phyloP scores from a whole-genome alignment of 371 early-diverging fungal genomes.

The Mortierella sp. region DNA sequence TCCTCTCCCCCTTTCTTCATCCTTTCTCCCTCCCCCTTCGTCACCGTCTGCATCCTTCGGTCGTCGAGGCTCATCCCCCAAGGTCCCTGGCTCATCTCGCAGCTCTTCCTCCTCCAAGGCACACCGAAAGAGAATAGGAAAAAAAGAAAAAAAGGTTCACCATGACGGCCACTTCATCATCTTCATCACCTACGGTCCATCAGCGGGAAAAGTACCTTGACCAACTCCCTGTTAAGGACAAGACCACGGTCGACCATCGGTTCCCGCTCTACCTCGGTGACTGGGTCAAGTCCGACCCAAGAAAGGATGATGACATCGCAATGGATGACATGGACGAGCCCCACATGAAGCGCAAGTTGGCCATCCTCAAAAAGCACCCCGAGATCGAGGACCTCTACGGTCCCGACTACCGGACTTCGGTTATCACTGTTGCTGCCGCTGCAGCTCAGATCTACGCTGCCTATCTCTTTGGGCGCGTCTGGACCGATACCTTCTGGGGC shows the following conservation, averaged over 20 bases:
- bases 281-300: constrained; percentile 87
- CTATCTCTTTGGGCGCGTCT: constrained; percentile 77
- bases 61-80: background rate
- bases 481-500: constrained; percentile 67
- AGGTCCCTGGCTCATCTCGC: too few relatives aligned
- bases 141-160: constrained; percentile 3
- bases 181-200: constrained; percentile 31
- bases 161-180: constrained; percentile 21
- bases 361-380: constrained; percentile 89
- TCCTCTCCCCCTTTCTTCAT: background rate
- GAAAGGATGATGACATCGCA: constrained; percentile 79
- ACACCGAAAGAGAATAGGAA: too few relatives aligned
- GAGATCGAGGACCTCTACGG: constrained; percentile 89
- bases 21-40: background rate
- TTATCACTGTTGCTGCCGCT: constrained; percentile 74
- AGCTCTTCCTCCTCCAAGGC: background rate
- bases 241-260: constrained; percentile 70
- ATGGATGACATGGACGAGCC: constrained; percentile 95
- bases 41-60: constrained; percentile 4
- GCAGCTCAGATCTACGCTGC: constrained; percentile 82
- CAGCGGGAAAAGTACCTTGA: constrained; percentile 42
- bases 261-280: constrained; percentile 84
- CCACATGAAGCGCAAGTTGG: constrained; percentile 89
- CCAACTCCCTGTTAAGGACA: constrained; percentile 27
- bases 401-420: constrained; percentile 81